Conservation (phyloP, 805 yeast genomes). For the Schwanniomyces pseudopolymorphus region DNA sequence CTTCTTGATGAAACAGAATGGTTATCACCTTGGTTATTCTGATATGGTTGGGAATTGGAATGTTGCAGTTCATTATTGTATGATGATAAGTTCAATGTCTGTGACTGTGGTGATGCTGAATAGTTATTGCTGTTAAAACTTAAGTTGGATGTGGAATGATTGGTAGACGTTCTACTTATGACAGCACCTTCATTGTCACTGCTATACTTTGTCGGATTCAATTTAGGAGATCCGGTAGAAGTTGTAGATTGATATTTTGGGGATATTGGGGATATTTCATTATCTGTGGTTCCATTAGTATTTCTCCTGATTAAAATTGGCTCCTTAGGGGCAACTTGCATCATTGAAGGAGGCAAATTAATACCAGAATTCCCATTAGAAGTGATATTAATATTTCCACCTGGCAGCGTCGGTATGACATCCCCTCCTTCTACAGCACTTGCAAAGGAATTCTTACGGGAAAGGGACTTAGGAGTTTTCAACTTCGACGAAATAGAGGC, state of each 20-base stretch:
- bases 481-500: conserved; percentile 21
- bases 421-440: conserved; percentile 13
- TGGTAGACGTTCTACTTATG: conserved; percentile 22
- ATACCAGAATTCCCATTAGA: conserved; percentile 8
- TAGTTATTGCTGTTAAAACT: conserved; percentile 13
- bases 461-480: conserved; percentile 28
- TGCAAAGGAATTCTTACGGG: conserved; percentile 28
- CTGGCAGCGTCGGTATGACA: conserved; percentile 12
- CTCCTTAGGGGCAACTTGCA: conserved; percentile 66
- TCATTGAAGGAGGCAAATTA: conserved; percentile 66
- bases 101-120: conserved; percentile 16
- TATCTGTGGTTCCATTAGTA: conserved; percentile 34
- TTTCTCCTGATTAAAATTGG: conserved; percentile 65
- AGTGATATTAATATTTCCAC: neutral
- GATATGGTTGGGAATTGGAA: neutral
- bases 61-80: conserved; percentile 1
- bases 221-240: conserved; percentile 9
- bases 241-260: conserved; percentile 14
- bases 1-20: conserved; percentile 4
- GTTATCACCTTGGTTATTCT: conserved; percentile 1
- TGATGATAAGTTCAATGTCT: conserved; percentile 8
- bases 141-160: conserved; percentile 15
- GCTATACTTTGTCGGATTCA: conserved; percentile 4
- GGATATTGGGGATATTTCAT: conserved; percentile 19
- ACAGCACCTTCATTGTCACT: conserved; percentile 2